Conservation (phyloP, 257 asterid genomes). For the Paulownia fortunei region DNA sequence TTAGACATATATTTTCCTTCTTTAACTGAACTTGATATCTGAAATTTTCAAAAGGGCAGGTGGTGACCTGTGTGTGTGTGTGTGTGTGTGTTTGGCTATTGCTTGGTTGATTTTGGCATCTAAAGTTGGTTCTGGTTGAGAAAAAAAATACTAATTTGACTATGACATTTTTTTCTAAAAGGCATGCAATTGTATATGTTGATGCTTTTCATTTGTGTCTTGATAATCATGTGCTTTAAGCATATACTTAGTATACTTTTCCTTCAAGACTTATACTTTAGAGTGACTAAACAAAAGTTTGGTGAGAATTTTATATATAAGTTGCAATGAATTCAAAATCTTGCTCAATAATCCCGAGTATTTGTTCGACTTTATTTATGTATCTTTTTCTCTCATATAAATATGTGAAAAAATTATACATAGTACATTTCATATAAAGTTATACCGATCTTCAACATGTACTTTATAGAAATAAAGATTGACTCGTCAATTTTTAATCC, state of each 20-base stretch:
- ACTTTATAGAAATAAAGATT: no score
- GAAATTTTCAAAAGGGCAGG: slow-evolving; percentile 35
- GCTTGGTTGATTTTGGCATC: neutral
- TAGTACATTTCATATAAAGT: no score
- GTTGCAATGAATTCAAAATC: neutral
- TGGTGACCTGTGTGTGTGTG: slow-evolving; percentile 29
- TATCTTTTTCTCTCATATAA: no score
- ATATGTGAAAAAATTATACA: no score
- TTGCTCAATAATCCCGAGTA: no score
- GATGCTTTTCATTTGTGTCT: neutral
- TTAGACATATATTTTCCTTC: neutral
- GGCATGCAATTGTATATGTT: neutral
- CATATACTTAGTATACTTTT: neutral
- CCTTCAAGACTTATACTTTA: neutral
- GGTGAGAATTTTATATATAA: neutral
- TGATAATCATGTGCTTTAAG: neutral
- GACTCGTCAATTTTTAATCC: no score
- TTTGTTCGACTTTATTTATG: no score
- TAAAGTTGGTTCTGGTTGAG: neutral
- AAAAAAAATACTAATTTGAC: neutral
- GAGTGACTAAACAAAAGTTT: neutral
- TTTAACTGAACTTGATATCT: slow-evolving; percentile 21
- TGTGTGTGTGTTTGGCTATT: no score
- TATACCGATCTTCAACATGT: no score
- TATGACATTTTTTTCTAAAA: no score